These are phyloP conservation scores for Syzygium oleosum DNA, from an alignment of 345 rosid genomes.

Conservation along the genomic window DNA sequence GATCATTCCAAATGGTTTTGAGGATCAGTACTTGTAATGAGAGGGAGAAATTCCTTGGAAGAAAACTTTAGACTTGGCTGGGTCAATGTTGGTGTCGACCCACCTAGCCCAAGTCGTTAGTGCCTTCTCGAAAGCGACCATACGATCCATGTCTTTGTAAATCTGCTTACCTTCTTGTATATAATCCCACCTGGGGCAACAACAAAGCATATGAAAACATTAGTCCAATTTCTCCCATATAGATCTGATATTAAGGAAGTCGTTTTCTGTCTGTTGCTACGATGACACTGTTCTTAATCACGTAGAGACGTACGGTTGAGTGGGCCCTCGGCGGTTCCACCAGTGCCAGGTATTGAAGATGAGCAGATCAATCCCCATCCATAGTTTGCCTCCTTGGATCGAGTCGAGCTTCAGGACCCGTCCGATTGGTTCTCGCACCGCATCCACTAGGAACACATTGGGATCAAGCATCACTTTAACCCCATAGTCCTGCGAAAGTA, in stretches of 20 bases:
- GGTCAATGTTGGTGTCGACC: slow-evolving; percentile 58
- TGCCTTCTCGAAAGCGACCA: slow-evolving; percentile 56
- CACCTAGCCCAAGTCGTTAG: slow-evolving; percentile 70
- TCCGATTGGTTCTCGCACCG: slow-evolving; percentile 42
- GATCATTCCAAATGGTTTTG: not conserved
- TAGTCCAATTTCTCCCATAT: not conserved
- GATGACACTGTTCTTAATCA: not conserved
- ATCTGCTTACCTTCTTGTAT: slow-evolving; percentile 29
- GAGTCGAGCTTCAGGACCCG: slow-evolving; percentile 72
- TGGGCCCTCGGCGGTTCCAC: slow-evolving; percentile 72
- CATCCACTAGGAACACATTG: slow-evolving; percentile 61
- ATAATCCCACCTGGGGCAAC: slow-evolving; percentile 60
- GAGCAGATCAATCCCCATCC: slow-evolving; percentile 57
- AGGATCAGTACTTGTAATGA: slow-evolving; percentile 52
- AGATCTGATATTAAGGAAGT: not conserved
- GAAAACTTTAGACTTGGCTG: slow-evolving; percentile 44
- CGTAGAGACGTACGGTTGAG: slow-evolving; percentile 44
- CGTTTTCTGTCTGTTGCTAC: not conserved
- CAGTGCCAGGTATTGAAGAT: slow-evolving; percentile 93
- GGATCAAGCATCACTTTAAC: slow-evolving; percentile 45
- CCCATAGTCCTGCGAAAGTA: slow-evolving; percentile 40
- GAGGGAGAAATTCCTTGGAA: slow-evolving; percentile 85
- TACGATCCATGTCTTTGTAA: slow-evolving; percentile 66
- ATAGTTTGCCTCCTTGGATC: slow-evolving; percentile 49
- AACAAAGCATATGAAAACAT: not conserved